Base-by-base conservation (phyloP, 2,329 filamentous ascomycete genomes). In the Pseudogymnoascus sp. region DNA sequence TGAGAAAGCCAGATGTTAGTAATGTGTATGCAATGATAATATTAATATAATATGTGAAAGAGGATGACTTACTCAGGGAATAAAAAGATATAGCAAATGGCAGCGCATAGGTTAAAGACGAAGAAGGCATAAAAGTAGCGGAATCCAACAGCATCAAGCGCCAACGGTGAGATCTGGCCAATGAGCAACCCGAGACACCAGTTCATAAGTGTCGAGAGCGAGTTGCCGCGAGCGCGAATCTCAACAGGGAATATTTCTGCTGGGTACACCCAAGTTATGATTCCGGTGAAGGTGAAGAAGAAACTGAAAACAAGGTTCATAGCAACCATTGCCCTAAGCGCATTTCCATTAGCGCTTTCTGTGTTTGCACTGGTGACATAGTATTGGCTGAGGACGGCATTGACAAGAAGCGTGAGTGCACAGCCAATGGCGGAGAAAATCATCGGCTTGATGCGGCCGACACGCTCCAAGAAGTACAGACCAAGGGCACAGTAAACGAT, bases 181-280 rank as follows among this genome's bases (percentile, higher is more conserved):
- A 73, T 71, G 36, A 73, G 77, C 13, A 86, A 86, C 69, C 86
- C 86, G 72, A 81, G 83, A 8, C 83, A 72, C 77, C 84, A 87
- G 67, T 81, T 85, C 16, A 80, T 79, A 69, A 80, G 83, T 0
- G 82, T 84, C 1, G 83, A 83, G 7, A 88, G 76, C 0, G 84
- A 80, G 67, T 90, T 83, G 23, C 83, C 85, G 69, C 86, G 85
- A n/a, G 85, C 81, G 19, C 84, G 79, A 48, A 80, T 83, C 13
- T 79, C 81, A 0, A 86, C 74, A 2, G 83, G 83, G 77, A 85
- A 88, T 23, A 88, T 81, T 69, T 86, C 83, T 2, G 82, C 77
- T 0, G 84, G 81, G 61, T 85, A 74, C 57, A 83, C 80, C 83
- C 83, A 85, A 1, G 83, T 83, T 0, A 85, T 79, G 1, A 78